Base-by-base conservation (phyloP, 73 alveolate species). In the Uronychia binucleata region DNA sequence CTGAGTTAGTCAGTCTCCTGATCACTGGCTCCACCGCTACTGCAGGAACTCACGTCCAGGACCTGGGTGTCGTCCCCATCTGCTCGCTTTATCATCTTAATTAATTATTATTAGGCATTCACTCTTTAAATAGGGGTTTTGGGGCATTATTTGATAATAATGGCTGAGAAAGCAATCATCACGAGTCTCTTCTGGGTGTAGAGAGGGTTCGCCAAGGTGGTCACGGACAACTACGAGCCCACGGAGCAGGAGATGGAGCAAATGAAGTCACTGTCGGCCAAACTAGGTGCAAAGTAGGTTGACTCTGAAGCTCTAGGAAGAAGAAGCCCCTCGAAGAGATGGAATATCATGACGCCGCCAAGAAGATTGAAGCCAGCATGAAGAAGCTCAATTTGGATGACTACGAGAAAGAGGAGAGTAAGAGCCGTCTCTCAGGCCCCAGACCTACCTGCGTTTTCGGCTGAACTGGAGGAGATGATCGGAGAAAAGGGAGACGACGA, bases 131-230 rank as follows among this genome's bases (percentile, higher is more conserved):
- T 33, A 78, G 31, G 75, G 75, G 30, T 19, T 33, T 33, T 1
- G 78, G 27, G 1, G 29, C 28, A 79, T 57, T 30, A 77, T 34
- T 78, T 30, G 31, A 11, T 33, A 13, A n/a, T n/a, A 57, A 79
- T 79, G 88, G 84, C 88, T 13, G 92, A 79, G 77, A 58, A 78
- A 29, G 78, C 90, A 75, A 79, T 96, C 26, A 96, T 96, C 80
- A 92, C 99, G 58, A 81, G 96, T 57, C 86, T 96, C 77, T 88
- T 88, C 83, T 96, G 99, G 99, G 97, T 96, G 74, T 82, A 88
- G 59, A 86, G 93, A 87, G 98, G 98, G 14, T 94, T 93, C 92
- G 98, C 99, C n/a, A 89, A 89, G 77, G 79, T 82, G 25, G 80
- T 84, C 77, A 46, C 88, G 0, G 86, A 89, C 26, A 84, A 84